phyloP scores from a whole-genome alignment of 768 basidiomycete genomes.

The Pulveroboletus frians region DNA sequence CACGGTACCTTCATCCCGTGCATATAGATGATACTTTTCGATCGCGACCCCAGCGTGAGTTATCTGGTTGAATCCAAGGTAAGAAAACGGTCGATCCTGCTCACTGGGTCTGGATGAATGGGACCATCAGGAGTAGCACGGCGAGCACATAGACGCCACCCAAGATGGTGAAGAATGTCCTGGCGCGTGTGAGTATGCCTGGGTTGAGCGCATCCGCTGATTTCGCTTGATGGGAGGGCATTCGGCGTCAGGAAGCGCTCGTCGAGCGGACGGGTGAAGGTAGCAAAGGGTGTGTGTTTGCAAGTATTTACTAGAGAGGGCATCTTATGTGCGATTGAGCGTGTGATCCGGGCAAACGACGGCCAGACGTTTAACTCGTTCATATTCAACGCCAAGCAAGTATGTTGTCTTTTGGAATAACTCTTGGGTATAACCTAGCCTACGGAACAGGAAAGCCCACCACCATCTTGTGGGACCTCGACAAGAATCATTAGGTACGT shows the following conservation, averaged over 20 bases:
- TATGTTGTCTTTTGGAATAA: too few relatives aligned
- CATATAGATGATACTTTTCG: slow-evolving; percentile 51
- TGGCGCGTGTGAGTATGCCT: slow-evolving; percentile 25
- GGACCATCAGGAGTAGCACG: slow-evolving; percentile 52
- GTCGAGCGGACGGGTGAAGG: not conserved
- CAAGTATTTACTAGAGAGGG: slow-evolving; percentile 12
- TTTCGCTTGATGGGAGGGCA: slow-evolving; percentile 7
- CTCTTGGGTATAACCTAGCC: too few relatives aligned
- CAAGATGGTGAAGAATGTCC: slow-evolving; percentile 34
- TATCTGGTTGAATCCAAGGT: slow-evolving; percentile 12
- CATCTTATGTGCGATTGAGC: not conserved
- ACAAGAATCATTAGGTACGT: too few relatives aligned
- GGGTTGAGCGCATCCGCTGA: slow-evolving; percentile 1
- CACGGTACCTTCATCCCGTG: slow-evolving; percentile 63
- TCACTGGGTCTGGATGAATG: slow-evolving; percentile 67
- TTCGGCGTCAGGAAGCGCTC: not conserved
- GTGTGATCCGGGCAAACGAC: too few relatives aligned
- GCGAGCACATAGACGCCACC: slow-evolving; percentile 50
- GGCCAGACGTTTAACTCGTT: too few relatives aligned
- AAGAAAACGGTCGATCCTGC: slow-evolving; percentile 23
- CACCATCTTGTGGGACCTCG: too few relatives aligned
- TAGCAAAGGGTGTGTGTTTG: slow-evolving; percentile 7
- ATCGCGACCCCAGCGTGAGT: slow-evolving; percentile 18
- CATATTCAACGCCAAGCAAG: too few relatives aligned
- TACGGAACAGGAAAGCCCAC: too few relatives aligned